phyloP scores from a whole-genome alignment of 176 grass and related monocot species.

The Paspalum notatum region DNA sequence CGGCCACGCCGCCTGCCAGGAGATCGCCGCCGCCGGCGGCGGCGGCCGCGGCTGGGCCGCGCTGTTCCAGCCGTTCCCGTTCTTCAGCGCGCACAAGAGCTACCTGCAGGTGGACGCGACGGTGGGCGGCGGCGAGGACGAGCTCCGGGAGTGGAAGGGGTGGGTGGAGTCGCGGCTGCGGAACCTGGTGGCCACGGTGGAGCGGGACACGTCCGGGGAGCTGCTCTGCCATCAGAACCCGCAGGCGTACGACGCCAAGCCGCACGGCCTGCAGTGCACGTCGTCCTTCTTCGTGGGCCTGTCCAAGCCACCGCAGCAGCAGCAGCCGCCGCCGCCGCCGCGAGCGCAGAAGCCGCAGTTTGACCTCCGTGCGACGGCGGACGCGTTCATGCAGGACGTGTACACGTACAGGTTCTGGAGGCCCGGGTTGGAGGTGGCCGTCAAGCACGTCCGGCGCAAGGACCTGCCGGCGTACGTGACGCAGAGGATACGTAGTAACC shows the following conservation, averaged over 20 bases:
- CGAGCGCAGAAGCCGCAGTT: slow-evolving; percentile 49
- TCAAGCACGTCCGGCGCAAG: slow-evolving; percentile 69
- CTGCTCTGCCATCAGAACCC: slow-evolving; percentile 80
- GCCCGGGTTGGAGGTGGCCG: slow-evolving; percentile 62
- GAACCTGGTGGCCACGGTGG: slow-evolving; percentile 69
- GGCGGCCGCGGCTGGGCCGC: slow-evolving; percentile 47
- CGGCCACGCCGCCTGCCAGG: slow-evolving; percentile 60
- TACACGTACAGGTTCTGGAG: slow-evolving; percentile 77
- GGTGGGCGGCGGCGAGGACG: slow-evolving; percentile 47
- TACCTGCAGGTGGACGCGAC: slow-evolving; percentile 76
- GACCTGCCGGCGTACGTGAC: slow-evolving; percentile 70
- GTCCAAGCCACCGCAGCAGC: slow-evolving; percentile 31
- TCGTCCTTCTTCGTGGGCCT: slow-evolving; percentile 81
- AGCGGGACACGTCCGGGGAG: slow-evolving; percentile 64
- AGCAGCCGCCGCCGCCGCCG: neutral
- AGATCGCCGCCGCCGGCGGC: slow-evolving; percentile 46
- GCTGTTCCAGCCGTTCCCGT: slow-evolving; percentile 66
- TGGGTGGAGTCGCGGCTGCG: slow-evolving; percentile 88
- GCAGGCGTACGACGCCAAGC: slow-evolving; percentile 54
- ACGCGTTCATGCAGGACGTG: slow-evolving; percentile 65
- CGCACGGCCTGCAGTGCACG: slow-evolving; percentile 34
- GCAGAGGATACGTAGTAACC: slow-evolving; percentile 14
- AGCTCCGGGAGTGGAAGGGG: slow-evolving; percentile 78
- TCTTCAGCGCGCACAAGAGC: slow-evolving; percentile 82
- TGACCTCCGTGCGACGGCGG: slow-evolving; percentile 71